Percentiles rank a stretch among this genome's conserved stretches.
Conservation (phyloP, 345 rosid genomes). For the Jatropha curcas region DNA sequence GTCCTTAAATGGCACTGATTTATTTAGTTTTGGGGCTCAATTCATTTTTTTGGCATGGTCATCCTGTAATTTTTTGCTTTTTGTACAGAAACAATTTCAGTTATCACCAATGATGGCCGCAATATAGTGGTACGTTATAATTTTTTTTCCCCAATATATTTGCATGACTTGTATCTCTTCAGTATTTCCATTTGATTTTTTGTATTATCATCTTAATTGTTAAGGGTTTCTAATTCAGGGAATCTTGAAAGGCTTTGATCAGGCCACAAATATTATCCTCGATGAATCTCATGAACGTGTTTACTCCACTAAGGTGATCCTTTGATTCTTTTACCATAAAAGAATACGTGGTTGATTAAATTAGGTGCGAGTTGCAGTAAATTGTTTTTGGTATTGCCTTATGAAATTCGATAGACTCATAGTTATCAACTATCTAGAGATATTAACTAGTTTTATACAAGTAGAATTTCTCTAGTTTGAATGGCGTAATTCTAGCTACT, state of each 20-base stretch:
- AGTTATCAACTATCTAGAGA: too few relatives aligned
- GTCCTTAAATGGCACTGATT: neutral
- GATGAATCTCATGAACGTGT: constrained; percentile 95
- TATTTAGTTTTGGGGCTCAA: neutral
- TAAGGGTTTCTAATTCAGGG: constrained; percentile 45
- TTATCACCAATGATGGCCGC: constrained; percentile 88
- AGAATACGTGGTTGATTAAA: neutral
- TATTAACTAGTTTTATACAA: too few relatives aligned
- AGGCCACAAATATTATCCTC: constrained; percentile 83
- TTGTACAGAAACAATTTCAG: constrained; percentile 63
- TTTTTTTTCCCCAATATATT: neutral
- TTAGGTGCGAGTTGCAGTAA: neutral
- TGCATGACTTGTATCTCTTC: constrained; percentile 2
- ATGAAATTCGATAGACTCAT: too few relatives aligned
- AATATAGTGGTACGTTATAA: constrained; percentile 67
- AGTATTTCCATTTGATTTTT: constrained; percentile 2
- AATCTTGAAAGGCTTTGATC: constrained; percentile 79
- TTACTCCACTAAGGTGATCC: constrained; percentile 73
- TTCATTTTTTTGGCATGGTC: neutral
- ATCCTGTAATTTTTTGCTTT: neutral
- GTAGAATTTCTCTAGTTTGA: neutral
- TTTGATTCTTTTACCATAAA: neutral
- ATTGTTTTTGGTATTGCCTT: neutral
- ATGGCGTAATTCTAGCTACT: neutral
- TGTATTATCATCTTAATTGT: neutral